phyloP scores from a whole-genome alignment of 306 rosid species.

The Glycyrrhiza uralensis region DNA sequence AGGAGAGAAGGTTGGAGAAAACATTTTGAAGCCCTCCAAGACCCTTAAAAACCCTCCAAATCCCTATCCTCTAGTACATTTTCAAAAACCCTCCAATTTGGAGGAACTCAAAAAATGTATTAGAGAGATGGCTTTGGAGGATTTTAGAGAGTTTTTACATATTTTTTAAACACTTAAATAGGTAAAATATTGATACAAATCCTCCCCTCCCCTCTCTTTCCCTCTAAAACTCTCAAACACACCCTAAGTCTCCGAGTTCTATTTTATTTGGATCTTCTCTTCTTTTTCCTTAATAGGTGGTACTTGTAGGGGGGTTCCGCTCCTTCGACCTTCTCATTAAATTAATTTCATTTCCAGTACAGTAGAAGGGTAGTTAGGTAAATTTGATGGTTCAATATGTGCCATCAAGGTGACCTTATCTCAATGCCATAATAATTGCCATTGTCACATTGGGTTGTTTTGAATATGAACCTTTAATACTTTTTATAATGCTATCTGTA shows the following conservation, averaged over 20 bases:
- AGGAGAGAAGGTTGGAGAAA: too few relatives aligned
- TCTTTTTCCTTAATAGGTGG: constrained; percentile 6
- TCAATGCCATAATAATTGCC: neutral
- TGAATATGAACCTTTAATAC: neutral
- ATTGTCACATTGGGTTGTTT: neutral
- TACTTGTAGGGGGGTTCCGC: neutral
- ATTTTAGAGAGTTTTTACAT: too few relatives aligned
- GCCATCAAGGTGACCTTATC: neutral
- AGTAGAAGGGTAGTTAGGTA: neutral
- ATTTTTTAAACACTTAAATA: too few relatives aligned
- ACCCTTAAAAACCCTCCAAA: too few relatives aligned
- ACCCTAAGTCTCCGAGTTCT: neutral
- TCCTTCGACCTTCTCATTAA: constrained; percentile 15
- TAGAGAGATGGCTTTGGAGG: too few relatives aligned
- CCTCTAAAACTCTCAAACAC: too few relatives aligned
- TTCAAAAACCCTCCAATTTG: too few relatives aligned
- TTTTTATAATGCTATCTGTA: neutral
- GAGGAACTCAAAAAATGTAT: too few relatives aligned
- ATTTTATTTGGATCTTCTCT: constrained; percentile 17
- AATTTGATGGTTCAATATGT: neutral
- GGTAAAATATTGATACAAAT: too few relatives aligned
- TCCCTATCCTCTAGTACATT: too few relatives aligned
- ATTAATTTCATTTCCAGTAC: neutral
- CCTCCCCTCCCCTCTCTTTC: too few relatives aligned
- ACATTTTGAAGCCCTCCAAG: too few relatives aligned